Evolutionary conservation across 163 green algal genomes (phyloP).

Genomic region (Prototheca cutis): DNA sequence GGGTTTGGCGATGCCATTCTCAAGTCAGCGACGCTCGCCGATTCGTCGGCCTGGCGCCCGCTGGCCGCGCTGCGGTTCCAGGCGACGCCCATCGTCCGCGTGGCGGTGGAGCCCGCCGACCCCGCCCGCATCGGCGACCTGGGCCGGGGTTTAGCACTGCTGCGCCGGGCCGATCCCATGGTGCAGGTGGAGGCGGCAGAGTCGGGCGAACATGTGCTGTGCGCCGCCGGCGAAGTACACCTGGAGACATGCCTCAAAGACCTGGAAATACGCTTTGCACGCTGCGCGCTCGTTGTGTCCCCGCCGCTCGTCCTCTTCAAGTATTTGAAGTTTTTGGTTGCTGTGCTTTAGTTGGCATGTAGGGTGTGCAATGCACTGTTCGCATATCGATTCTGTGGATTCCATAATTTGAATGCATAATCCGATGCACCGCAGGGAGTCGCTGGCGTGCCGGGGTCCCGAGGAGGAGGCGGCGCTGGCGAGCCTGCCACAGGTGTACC

Average conservation of each 20-base stretch:
- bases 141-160: constrained; percentile 68
- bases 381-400: too few relatives aligned
- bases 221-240: constrained; percentile 87
- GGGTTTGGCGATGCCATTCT: constrained; percentile 73
- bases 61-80: constrained; percentile 81
- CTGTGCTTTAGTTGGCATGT: too few relatives aligned
- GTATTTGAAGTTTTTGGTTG: too few relatives aligned
- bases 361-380: too few relatives aligned
- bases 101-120: constrained; percentile 79
- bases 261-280: constrained; percentile 82
- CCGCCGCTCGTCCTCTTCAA: constrained; percentile 85
- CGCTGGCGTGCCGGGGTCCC: too few relatives aligned
- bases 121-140: constrained; percentile 68
- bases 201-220: constrained; percentile 82
- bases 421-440: too few relatives aligned
- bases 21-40: constrained; percentile 84
- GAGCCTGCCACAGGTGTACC: too few relatives aligned
- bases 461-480: too few relatives aligned
- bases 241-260: constrained; percentile 92
- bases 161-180: constrained; percentile 84
- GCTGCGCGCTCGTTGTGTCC: constrained; percentile 77
- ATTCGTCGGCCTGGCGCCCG: constrained; percentile 43
- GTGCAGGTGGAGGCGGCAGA: constrained; percentile 66
- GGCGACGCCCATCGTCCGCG: constrained; percentile 73
- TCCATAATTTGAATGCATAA: too few relatives aligned